These are phyloP conservation scores for Pisolithus marmoratus DNA, from an alignment of 768 basidiomycete species.

Conservation along the genomic window DNA sequence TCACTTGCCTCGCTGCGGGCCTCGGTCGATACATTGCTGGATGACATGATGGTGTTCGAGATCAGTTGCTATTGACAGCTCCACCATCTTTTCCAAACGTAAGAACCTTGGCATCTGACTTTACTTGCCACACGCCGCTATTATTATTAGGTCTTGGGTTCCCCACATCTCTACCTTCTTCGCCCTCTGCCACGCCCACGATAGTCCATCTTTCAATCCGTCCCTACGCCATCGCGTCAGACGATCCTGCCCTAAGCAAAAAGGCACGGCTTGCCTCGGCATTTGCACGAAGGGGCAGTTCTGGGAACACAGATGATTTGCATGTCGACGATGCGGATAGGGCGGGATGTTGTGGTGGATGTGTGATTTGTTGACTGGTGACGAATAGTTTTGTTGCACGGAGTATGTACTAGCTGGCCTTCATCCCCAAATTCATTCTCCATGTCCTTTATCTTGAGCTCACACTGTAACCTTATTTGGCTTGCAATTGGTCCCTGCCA, in stretches of 20 bases:
- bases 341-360: slow-evolving; percentile 33
- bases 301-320: slow-evolving; percentile 3
- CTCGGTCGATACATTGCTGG: no score
- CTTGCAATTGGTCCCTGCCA: no score
- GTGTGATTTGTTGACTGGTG: slow-evolving; percentile 32
- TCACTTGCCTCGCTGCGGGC: no score
- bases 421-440: no score
- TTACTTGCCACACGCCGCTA: background rate
- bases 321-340: slow-evolving; percentile 17
- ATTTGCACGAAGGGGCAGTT: slow-evolving; percentile 20
- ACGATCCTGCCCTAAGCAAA: slow-evolving; percentile 51
- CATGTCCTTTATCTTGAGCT: no score
- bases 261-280: slow-evolving; percentile 36
- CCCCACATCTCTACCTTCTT: slow-evolving; percentile 21
- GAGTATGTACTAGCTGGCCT: no score
- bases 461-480: no score
- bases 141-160: slow-evolving; percentile 28
- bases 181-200: slow-evolving; percentile 38
- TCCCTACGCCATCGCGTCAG: slow-evolving; percentile 45
- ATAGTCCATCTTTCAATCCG: slow-evolving; percentile 76
- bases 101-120: slow-evolving; percentile 3
- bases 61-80: background rate
- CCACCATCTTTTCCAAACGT: slow-evolving; percentile 24
- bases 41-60: slow-evolving; percentile 3
- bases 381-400: no score